Conservation (phyloP, 306 rosid species). For the Acacia confusa region DNA sequence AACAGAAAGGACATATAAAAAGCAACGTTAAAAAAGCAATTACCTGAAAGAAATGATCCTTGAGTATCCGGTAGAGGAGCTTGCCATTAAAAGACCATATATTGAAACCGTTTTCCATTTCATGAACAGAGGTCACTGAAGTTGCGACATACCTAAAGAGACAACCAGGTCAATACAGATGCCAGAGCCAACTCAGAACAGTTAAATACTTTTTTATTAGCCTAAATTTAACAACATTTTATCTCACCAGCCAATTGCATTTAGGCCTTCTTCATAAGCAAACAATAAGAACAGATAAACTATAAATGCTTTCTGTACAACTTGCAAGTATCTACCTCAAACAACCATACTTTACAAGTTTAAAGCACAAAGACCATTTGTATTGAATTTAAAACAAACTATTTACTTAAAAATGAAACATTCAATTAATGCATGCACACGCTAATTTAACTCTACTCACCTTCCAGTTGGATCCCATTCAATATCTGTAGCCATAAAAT, state of each 20-base stretch:
- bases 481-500: constrained; percentile 74
- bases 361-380: not conserved
- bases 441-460: constrained; percentile 29
- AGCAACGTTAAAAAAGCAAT: not conserved
- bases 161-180: constrained; percentile 4
- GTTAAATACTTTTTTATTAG: not conserved
- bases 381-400: not conserved
- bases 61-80: constrained; percentile 57
- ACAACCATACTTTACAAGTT: not conserved
- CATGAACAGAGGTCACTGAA: constrained; percentile 75
- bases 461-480: constrained; percentile 90
- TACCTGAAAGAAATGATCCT: constrained; percentile 82
- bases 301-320: not conserved
- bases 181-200: not conserved
- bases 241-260: not conserved
- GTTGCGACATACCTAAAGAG: constrained; percentile 66
- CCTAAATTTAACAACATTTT: not conserved
- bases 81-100: constrained; percentile 77
- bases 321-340: not conserved
- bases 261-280: not conserved
- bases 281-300: not conserved
- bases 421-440: not conserved
- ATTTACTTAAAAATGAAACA: not conserved
- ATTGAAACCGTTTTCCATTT: constrained; percentile 81
- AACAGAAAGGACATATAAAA: not conserved